phyloP scores from a whole-genome alignment of 352 stramenopile genomes.

The Phytophthora tentaculata region DNA sequence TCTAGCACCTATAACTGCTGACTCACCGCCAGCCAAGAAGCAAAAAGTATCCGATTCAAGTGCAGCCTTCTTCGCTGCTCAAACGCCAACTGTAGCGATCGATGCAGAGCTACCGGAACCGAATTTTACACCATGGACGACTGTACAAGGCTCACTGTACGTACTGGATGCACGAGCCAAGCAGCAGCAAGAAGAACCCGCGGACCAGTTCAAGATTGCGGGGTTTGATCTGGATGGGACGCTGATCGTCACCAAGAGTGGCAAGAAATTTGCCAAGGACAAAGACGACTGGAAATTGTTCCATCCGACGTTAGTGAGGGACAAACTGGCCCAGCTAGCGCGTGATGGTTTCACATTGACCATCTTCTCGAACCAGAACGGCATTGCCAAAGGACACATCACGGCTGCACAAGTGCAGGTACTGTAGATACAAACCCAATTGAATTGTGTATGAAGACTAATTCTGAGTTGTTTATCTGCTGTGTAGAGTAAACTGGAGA shows the following conservation, averaged over 20 bases:
- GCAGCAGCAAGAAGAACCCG: slow-evolving; percentile 13
- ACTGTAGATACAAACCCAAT: not conserved
- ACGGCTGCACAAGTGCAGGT: slow-evolving; percentile 68
- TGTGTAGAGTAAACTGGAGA: slow-evolving; percentile 65
- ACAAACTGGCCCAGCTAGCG: slow-evolving; percentile 58
- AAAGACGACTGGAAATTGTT: slow-evolving; percentile 82
- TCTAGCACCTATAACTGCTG: not conserved
- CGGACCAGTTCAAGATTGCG: slow-evolving; percentile 55
- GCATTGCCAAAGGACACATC: slow-evolving; percentile 79
- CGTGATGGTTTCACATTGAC: slow-evolving; percentile 60
- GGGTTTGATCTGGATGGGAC: slow-evolving; percentile 86
- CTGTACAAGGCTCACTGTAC: slow-evolving; percentile 46
- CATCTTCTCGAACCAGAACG: slow-evolving; percentile 89
- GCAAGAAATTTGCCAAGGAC: slow-evolving; percentile 77
- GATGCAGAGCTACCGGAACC: slow-evolving; percentile 23
- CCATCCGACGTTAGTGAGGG: slow-evolving; percentile 56
- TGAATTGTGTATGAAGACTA: slow-evolving; percentile 6
- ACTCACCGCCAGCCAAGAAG: slow-evolving; percentile 27
- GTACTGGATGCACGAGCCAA: slow-evolving; percentile 54
- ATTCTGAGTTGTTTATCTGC: not conserved
- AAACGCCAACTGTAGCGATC: not conserved
- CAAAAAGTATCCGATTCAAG: slow-evolving; percentile 13
- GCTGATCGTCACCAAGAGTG: slow-evolving; percentile 86
- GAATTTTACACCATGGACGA: slow-evolving; percentile 52
- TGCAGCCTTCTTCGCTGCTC: slow-evolving; percentile 16